phyloP scores from a whole-genome alignment of 2,329 filamentous ascomycete species.

The Simplicillium aogashimaense region DNA sequence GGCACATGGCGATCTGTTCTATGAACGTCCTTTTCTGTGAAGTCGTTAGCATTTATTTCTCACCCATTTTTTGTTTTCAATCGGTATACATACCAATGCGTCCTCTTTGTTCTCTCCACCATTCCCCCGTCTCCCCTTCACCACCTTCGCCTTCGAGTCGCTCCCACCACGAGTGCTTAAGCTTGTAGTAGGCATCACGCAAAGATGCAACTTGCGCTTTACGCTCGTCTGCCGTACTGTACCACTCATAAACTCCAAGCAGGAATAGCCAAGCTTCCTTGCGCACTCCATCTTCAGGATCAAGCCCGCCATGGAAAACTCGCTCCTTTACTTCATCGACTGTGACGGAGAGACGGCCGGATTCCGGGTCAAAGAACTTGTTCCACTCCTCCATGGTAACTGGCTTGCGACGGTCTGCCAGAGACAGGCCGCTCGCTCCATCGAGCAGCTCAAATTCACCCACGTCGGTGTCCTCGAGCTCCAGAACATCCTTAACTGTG shows the following conservation, averaged over 20 bases:
- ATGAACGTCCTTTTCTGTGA: conserved; percentile 93
- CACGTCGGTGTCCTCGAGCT: conserved; percentile 88
- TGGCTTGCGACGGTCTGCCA: conserved; percentile 67
- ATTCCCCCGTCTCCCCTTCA: conserved; percentile 75
- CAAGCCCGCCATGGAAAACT: conserved; percentile 90
- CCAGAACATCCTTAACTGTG: conserved; percentile 85
- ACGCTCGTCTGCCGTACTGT: conserved; percentile 78
- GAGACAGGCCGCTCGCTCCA: conserved; percentile 59
- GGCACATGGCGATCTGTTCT: conserved; percentile 89
- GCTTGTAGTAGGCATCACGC: conserved; percentile 83
- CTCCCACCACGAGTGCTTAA: conserved; percentile 97
- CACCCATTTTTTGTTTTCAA: neutral
- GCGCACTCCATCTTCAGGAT: conserved; percentile 79
- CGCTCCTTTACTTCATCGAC: conserved; percentile 91
- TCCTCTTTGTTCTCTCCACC: conserved; percentile 91
- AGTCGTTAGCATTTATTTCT: conserved; percentile 8
- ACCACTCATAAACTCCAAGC: conserved; percentile 86
- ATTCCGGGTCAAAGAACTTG: conserved; percentile 70
- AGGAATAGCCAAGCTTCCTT: conserved; percentile 97
- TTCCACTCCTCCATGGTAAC: conserved; percentile 84
- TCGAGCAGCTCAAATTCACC: conserved; percentile 94
- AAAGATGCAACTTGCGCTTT: conserved; percentile 75
- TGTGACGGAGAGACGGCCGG: conserved; percentile 68
- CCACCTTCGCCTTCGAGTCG: conserved; percentile 73
- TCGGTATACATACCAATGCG: conserved; percentile 66